Conservation (phyloP, 2,329 filamentous ascomycete species). For the Thelonectria discophora region DNA sequence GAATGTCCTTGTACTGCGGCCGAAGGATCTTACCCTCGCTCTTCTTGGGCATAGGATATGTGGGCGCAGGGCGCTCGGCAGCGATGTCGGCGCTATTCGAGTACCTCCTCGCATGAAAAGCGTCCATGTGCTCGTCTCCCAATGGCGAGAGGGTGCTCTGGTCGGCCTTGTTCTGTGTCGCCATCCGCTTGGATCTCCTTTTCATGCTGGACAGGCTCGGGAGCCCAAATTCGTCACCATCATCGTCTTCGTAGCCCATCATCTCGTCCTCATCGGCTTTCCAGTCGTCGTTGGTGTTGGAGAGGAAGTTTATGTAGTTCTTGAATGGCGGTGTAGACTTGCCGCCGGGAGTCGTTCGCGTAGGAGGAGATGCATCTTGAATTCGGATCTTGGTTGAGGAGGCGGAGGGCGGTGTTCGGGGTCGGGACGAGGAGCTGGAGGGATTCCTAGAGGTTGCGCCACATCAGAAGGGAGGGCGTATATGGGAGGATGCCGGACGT, state of each 20-base stretch:
- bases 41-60: constrained; percentile 89
- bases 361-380: constrained; percentile 65
- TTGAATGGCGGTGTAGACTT: constrained; percentile 71
- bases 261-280: constrained; percentile 79
- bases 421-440: constrained; percentile 67
- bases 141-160: constrained; percentile 47
- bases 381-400: constrained; percentile 59
- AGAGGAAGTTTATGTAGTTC: constrained; percentile 82
- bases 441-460: constrained; percentile 59
- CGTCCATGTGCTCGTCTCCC: constrained; percentile 50
- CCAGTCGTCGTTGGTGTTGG: constrained; percentile 85
- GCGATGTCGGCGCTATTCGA: constrained; percentile 94
- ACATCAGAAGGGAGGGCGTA: constrained; percentile 17
- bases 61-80: constrained; percentile 82
- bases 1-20: constrained; percentile 96
- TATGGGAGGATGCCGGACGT: constrained; percentile 44
- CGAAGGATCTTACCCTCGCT: constrained; percentile 93
- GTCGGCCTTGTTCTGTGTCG: constrained; percentile 51
- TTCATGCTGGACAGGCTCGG: constrained; percentile 94
- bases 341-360: constrained; percentile 60
- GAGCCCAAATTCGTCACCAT: constrained; percentile 94
- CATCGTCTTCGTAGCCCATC: constrained; percentile 82
- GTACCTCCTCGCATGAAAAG: constrained; percentile 62
- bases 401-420: constrained; percentile 78
- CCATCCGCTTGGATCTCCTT: constrained; percentile 68